phyloP scores from a whole-genome alignment of 2,329 filamentous ascomycete genomes.

The Aspergillus phoenicis region DNA sequence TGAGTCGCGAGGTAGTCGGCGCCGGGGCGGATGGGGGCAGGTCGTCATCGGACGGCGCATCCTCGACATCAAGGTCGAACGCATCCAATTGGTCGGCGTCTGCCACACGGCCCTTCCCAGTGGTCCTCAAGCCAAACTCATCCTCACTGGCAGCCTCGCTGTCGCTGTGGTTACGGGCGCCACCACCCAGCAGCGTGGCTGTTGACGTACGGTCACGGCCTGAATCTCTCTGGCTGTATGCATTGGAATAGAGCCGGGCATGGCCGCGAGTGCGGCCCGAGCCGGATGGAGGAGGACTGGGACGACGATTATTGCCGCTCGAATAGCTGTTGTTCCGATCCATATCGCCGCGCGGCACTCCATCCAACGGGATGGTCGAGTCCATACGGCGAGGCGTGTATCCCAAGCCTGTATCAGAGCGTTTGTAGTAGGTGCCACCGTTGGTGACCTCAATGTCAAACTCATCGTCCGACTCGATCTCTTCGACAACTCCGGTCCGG shows the following conservation, averaged over 20 bases:
- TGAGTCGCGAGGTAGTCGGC: slow-evolving; percentile 29
- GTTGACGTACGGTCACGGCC: slow-evolving; percentile 43
- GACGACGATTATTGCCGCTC: slow-evolving; percentile 58
- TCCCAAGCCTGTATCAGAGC: slow-evolving; percentile 74
- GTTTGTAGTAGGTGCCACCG: slow-evolving; percentile 76
- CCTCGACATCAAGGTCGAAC: slow-evolving; percentile 46
- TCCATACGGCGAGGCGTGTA: slow-evolving; percentile 69
- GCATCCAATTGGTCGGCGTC: slow-evolving; percentile 33
- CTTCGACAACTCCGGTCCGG: slow-evolving; percentile 91
- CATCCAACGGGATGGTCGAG: slow-evolving; percentile 59
- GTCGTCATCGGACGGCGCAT: slow-evolving; percentile 56
- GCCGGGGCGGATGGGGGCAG: slow-evolving; percentile 58
- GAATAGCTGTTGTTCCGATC: slow-evolving; percentile 54
- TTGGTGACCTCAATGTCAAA: slow-evolving; percentile 88
- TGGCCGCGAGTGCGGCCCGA: slow-evolving; percentile 41
- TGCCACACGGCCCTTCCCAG: slow-evolving; percentile 41
- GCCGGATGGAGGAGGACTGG: slow-evolving; percentile 50
- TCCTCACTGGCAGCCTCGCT: slow-evolving; percentile 51
- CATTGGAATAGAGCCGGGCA: slow-evolving; percentile 54
- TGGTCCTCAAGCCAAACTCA: slow-evolving; percentile 50
- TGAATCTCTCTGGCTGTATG: slow-evolving; percentile 49
- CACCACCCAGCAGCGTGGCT: slow-evolving; percentile 55
- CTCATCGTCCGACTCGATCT: slow-evolving; percentile 96
- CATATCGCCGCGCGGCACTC: slow-evolving; percentile 44
- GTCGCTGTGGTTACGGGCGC: slow-evolving; percentile 45